Percentiles rank a stretch among this genome's conserved stretches.
Evolutionary conservation across 2,329 filamentous ascomycete genomes (phyloP).

Genomic region (Neocatenulostroma microsporum): DNA sequence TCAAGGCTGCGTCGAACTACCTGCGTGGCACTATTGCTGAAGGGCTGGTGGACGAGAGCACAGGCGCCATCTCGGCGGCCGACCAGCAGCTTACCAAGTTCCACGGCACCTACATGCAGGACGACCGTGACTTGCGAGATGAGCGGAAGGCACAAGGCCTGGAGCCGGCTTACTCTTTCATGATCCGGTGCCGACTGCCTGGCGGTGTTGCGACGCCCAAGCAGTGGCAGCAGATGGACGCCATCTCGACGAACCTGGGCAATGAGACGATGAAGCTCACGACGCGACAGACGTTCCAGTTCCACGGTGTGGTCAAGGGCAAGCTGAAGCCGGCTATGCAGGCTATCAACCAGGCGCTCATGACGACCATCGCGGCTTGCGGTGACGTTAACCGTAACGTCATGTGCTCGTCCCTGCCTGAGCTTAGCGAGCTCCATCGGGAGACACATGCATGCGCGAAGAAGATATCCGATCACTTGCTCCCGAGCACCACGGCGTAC

Average conservation of each 20-base stretch:
- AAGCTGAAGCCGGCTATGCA: slow-evolving; percentile 96
- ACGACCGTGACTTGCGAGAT: slow-evolving; percentile 90
- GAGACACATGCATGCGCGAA: slow-evolving; percentile 72
- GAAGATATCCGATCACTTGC: slow-evolving; percentile 84
- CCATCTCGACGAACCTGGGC: slow-evolving; percentile 76
- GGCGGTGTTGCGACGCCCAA: slow-evolving; percentile 83
- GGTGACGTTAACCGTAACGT: slow-evolving; percentile 99
- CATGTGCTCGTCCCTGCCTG: slow-evolving; percentile 93
- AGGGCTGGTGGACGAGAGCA: slow-evolving; percentile 71
- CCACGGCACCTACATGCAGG: slow-evolving; percentile 99
- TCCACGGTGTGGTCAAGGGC: slow-evolving; percentile 93
- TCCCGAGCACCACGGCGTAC: slow-evolving; percentile 85
- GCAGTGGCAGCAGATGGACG: slow-evolving; percentile 98
- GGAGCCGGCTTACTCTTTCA: slow-evolving; percentile 96
- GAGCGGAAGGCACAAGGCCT: slow-evolving; percentile 95
- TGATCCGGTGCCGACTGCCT: slow-evolving; percentile 91
- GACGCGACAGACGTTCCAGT: slow-evolving; percentile 97
- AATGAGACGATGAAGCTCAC: slow-evolving; percentile 99
- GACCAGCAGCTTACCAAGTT: slow-evolving; percentile 97
- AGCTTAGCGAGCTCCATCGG: slow-evolving; percentile 72
- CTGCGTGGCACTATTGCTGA: slow-evolving; percentile 91
- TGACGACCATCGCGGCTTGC: slow-evolving; percentile 96
- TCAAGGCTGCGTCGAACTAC: slow-evolving; percentile 91
- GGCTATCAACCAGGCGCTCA: slow-evolving; percentile 87
- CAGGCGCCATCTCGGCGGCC: slow-evolving; percentile 79